Percentiles rank a stretch among this genome's conserved stretches.
These are phyloP conservation scores for Leishmania arabica DNA, from an alignment of 208 protist genomes.

Conservation along the genomic window DNA sequence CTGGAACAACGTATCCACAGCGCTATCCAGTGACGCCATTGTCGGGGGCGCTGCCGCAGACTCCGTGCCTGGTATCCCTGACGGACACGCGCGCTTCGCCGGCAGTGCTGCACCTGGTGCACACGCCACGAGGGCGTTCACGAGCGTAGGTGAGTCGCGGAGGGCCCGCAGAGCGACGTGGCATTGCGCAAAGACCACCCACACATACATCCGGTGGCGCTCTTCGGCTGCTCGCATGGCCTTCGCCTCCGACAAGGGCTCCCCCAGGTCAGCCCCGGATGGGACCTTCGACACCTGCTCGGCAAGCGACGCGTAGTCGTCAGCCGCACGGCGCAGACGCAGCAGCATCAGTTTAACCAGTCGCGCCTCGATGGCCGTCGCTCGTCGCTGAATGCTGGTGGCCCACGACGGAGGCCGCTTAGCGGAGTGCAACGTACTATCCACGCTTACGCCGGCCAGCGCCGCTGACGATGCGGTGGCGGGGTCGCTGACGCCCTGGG, in stretches of 20 bases:
- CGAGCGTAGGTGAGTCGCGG: conserved; percentile 16
- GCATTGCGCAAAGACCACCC: conserved; percentile 10
- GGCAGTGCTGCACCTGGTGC: conserved; percentile 17
- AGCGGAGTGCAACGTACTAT: neutral
- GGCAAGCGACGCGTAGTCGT: conserved; percentile 14
- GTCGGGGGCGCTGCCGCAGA: neutral
- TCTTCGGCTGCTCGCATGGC: neutral
- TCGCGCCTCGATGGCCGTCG: conserved; percentile 19
- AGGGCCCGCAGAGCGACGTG: conserved; percentile 24
- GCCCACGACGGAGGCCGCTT: conserved; percentile 10
- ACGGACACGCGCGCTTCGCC: neutral
- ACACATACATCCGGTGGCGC: neutral
- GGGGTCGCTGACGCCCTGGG: neutral
- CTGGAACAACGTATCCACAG: neutral
- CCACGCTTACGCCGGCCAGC: neutral
- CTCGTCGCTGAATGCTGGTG: conserved; percentile 9
- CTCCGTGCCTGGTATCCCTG: neutral
- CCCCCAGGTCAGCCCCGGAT: neutral
- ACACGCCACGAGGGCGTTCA: conserved; percentile 20
- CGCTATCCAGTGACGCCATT: neutral
- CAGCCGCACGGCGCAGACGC: conserved; percentile 23
- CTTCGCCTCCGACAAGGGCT: neutral
- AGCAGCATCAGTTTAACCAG: conserved; percentile 25
- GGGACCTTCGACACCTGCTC: neutral
- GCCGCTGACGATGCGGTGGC: neutral